Conservation (phyloP, 2,329 filamentous ascomycete species). For the Falciphora oryzae region DNA sequence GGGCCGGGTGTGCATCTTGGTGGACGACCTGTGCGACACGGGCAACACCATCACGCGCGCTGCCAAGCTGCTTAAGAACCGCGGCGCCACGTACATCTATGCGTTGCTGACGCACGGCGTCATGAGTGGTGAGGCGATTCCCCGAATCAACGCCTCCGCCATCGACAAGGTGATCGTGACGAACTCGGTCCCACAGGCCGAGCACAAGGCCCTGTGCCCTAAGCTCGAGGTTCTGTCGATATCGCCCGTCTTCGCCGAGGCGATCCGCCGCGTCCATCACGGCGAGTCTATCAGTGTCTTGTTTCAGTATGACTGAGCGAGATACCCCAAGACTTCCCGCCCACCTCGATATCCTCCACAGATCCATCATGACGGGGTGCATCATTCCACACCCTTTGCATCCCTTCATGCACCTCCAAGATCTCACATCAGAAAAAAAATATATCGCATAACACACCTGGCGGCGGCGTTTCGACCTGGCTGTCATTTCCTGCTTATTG, state of each 20-base stretch:
- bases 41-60: conserved; percentile 96
- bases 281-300: conserved; percentile 96
- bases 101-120: conserved; percentile 93
- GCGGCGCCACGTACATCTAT: conserved; percentile 86
- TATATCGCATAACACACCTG: background rate
- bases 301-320: conserved; percentile 69
- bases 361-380: too few species aligned
- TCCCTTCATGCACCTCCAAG: background rate
- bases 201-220: conserved; percentile 69
- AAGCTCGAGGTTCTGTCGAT: conserved; percentile 93
- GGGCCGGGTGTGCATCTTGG: conserved; percentile 71
- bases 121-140: conserved; percentile 89
- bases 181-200: conserved; percentile 86
- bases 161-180: conserved; percentile 93
- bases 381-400: too few species aligned
- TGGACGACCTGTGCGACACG: conserved; percentile 93
- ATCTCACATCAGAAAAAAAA: background rate
- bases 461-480: background rate
- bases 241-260: conserved; percentile 87
- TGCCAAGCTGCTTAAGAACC: conserved; percentile 92
- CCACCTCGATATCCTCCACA: too few species aligned
- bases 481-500: conserved; percentile 1
- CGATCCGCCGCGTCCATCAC: conserved; percentile 92
- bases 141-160: conserved; percentile 86
- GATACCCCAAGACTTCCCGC: background rate